These are phyloP conservation scores for Salisapilia sapeloensis DNA, from an alignment of 352 stramenopile genomes.

Conservation along the genomic window DNA sequence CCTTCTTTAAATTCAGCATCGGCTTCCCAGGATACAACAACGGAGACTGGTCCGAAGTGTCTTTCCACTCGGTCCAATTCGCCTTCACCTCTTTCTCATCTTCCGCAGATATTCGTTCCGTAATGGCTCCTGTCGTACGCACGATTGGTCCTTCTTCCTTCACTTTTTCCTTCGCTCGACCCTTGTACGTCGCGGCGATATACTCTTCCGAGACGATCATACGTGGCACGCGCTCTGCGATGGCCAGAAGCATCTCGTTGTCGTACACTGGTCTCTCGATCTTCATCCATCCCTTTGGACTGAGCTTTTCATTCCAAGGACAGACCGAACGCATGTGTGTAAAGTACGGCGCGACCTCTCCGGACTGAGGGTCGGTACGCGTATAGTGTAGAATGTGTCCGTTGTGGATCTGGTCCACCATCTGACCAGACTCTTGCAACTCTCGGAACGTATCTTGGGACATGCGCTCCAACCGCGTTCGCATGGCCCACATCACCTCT, in stretches of 20 bases:
- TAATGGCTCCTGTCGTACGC: background rate
- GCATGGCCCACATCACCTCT: conserved; percentile 84
- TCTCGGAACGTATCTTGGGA: conserved; percentile 78
- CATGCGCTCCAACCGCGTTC: conserved; percentile 75
- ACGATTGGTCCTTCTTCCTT: conserved; percentile 2
- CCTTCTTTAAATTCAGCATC: conserved; percentile 51
- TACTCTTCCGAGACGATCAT: conserved; percentile 85
- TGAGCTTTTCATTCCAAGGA: conserved; percentile 81
- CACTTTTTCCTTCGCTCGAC: conserved; percentile 1
- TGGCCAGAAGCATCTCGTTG: conserved; percentile 74
- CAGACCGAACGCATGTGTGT: conserved; percentile 81
- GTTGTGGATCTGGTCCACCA: conserved; percentile 84
- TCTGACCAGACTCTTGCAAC: conserved; percentile 63
- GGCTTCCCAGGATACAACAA: conserved; percentile 24
- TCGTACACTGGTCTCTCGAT: conserved; percentile 80
- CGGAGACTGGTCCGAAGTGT: conserved; percentile 13
- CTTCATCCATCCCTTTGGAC: conserved; percentile 78
- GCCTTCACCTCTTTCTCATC: conserved; percentile 5
- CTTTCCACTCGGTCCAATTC: conserved; percentile 1
- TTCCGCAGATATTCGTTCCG: conserved; percentile 4
- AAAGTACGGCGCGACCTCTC: conserved; percentile 69
- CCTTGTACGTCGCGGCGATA: conserved; percentile 70
- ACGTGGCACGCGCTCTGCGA: conserved; percentile 60
- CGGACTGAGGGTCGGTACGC: conserved; percentile 45
- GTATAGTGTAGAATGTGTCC: conserved; percentile 82